Evolutionary conservation across 2,329 filamentous ascomycete species (phyloP).

Genomic region (Stagonosporopsis tanaceti): DNA sequence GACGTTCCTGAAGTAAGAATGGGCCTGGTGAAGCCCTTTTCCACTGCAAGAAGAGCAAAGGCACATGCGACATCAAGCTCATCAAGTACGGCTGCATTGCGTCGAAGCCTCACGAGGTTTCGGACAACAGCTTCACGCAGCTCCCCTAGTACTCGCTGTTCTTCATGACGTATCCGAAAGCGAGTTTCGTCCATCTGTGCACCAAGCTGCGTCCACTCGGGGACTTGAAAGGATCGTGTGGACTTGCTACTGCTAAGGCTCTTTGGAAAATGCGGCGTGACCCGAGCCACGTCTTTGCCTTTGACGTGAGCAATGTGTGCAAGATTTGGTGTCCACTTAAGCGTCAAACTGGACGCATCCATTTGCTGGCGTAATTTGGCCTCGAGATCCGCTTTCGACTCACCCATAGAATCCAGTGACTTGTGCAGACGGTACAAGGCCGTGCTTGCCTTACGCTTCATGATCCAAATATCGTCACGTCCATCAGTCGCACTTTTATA

Average conservation of each 20-base stretch:
- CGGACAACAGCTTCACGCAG: slow-evolving; percentile 79
- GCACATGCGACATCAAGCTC: slow-evolving; percentile 91
- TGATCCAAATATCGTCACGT: slow-evolving; percentile 67
- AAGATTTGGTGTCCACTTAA: slow-evolving; percentile 86
- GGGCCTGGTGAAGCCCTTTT: slow-evolving; percentile 78
- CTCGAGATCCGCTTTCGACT: slow-evolving; percentile 68
- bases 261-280: slow-evolving; percentile 51
- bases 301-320: slow-evolving; percentile 93
- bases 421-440: slow-evolving; percentile 72
- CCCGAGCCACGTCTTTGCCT: slow-evolving; percentile 69
- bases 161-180: slow-evolving; percentile 80
- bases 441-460: slow-evolving; percentile 71
- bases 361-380: slow-evolving; percentile 69
- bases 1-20: slow-evolving; percentile 68
- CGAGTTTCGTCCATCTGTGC: slow-evolving; percentile 79
- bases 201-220: slow-evolving; percentile 85
- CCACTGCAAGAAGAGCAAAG: slow-evolving; percentile 79
- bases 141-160: slow-evolving; percentile 78
- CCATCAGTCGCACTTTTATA: slow-evolving; percentile 48
- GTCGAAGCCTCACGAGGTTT: slow-evolving; percentile 84
- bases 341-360: slow-evolving; percentile 63
- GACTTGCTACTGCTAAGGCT: slow-evolving; percentile 81
- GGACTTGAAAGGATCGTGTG: slow-evolving; percentile 83
- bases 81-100: slow-evolving; percentile 90
- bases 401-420: slow-evolving; percentile 66